Evolutionary conservation across 495 filamentous ascomycete species (phyloP), one percentile per base, ranked within the genome.

Genomic region (Friedmanniomyces simplex): DNA sequence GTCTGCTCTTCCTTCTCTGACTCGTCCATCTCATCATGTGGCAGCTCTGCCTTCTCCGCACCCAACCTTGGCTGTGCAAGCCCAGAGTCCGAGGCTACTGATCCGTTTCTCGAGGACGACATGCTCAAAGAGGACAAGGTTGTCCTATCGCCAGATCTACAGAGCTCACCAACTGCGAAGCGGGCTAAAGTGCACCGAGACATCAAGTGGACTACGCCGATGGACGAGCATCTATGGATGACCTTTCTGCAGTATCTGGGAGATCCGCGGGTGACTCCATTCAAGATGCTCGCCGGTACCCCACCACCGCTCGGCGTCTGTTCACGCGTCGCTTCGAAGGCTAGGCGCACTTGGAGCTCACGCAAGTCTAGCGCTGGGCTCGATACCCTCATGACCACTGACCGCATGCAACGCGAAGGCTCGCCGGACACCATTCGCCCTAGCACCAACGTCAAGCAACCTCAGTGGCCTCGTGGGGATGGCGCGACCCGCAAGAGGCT

Each of bases 151-250:
- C 67, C 62, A 14, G 57, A 68, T 11, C 42, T 54, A 2, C 24
- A 49, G 26, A 59, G 53, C 30, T 65, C 51, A 0, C 63, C 54
- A n/a, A 60, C 24, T 1, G 37, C 34, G 26, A 68, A 66, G 50
- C 67, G 65, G 28, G 26, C 62, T 20, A 68, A 65, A 47, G 59
- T 60, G 16, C 60, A 60, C 30, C 72, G 71, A 13, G 63, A 70
- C 28, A 34, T 68, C 18, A 64, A 66, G 24, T 98, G 91, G 90
- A 94, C 87, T 1, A 79, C 83, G 46, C 86, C 89, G 20, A 94
- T 95, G 88, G 90, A 91, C 70, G 82, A 84, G 36, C 93, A 98
- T 67, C 71, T 98, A 28, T 97, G 94, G 94, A 82, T 86, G 34
- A 90, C 87, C 1, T 97, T 95, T 66, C 74, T 87, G 61, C 68